phyloP scores from a whole-genome alignment of 2,329 filamentous ascomycete species.

The Sclerotinia spermophila region DNA sequence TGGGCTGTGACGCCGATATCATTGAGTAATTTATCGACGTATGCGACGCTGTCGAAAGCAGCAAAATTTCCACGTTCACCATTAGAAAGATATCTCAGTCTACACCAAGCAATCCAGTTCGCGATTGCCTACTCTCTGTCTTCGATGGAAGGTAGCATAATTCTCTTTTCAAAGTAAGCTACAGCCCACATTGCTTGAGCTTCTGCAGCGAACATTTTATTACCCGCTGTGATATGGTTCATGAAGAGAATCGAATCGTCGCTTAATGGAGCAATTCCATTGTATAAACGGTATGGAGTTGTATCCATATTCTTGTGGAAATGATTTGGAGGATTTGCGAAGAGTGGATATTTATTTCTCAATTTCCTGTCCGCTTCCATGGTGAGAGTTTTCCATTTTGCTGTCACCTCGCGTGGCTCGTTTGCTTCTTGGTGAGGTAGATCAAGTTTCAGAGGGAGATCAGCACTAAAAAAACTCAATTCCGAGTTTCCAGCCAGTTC shows the following conservation, averaged over 20 bases:
- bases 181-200: conserved; percentile 18
- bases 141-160: conserved; percentile 7
- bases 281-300: conserved; percentile 19
- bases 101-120: conserved; percentile 16
- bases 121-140: conserved; percentile 16
- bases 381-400: conserved; percentile 30
- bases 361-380: conserved; percentile 17
- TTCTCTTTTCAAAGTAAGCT: conserved; percentile 17
- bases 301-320: background rate
- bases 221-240: conserved; percentile 9
- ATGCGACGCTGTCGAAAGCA: conserved; percentile 12
- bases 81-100: conserved; percentile 15
- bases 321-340: conserved; percentile 18
- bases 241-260: conserved; percentile 19
- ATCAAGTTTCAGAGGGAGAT: conserved; percentile 26
- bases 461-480: conserved; percentile 32
- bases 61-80: conserved; percentile 13
- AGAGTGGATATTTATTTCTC: conserved; percentile 7
- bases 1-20: background rate
- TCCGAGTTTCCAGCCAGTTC: conserved; percentile 31
- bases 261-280: conserved; percentile 9
- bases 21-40: conserved; percentile 8
- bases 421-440: conserved; percentile 27
- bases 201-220: conserved; percentile 15
- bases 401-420: conserved; percentile 23